Evolutionary conservation across 2,329 filamentous ascomycete genomes (phyloP).

Genomic region (Aureobasidium sp.): DNA sequence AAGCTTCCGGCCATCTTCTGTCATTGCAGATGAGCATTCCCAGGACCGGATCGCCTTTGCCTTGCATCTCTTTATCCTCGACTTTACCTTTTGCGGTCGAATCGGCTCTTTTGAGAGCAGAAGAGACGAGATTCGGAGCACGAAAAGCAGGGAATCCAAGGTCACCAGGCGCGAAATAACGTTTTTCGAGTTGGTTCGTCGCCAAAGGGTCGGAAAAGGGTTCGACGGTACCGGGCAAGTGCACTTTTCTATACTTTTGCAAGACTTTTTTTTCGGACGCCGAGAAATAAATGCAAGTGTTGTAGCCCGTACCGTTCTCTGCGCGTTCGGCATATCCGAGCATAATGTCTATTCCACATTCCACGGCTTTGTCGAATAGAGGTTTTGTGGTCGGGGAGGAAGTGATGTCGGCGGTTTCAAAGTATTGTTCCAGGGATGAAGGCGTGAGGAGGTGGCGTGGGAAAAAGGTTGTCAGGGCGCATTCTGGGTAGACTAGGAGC

Average conservation of each 20-base stretch:
- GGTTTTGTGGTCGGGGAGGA: slow-evolving; percentile 40
- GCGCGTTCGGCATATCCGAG: slow-evolving; percentile 49
- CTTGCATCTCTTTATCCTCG: slow-evolving; percentile 8
- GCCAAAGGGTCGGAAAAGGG: slow-evolving; percentile 43
- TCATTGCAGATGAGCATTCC: slow-evolving; percentile 53
- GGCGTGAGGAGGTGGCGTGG: slow-evolving; percentile 40
- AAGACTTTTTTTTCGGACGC: slow-evolving; percentile 37
- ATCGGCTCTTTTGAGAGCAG: slow-evolving; percentile 23
- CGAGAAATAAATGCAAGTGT: slow-evolving; percentile 48
- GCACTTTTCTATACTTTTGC: slow-evolving; percentile 50
- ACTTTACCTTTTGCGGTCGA: not conserved
- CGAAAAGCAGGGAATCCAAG: slow-evolving; percentile 50
- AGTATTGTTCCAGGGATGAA: slow-evolving; percentile 40
- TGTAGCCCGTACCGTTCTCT: slow-evolving; percentile 41
- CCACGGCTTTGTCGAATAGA: slow-evolving; percentile 44
- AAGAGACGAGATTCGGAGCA: slow-evolving; percentile 36
- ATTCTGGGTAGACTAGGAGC: slow-evolving; percentile 49
- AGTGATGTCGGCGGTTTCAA: slow-evolving; percentile 43
- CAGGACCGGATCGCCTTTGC: slow-evolving; percentile 45
- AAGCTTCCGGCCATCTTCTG: slow-evolving; percentile 48
- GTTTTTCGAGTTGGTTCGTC: slow-evolving; percentile 50
- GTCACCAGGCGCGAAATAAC: slow-evolving; percentile 48
- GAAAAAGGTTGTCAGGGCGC: slow-evolving; percentile 53
- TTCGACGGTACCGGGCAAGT: slow-evolving; percentile 48
- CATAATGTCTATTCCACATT: slow-evolving; percentile 44